Base-by-base conservation (phyloP, 1,139 yeast species). In the Sugiyamaella castrensis region DNA sequence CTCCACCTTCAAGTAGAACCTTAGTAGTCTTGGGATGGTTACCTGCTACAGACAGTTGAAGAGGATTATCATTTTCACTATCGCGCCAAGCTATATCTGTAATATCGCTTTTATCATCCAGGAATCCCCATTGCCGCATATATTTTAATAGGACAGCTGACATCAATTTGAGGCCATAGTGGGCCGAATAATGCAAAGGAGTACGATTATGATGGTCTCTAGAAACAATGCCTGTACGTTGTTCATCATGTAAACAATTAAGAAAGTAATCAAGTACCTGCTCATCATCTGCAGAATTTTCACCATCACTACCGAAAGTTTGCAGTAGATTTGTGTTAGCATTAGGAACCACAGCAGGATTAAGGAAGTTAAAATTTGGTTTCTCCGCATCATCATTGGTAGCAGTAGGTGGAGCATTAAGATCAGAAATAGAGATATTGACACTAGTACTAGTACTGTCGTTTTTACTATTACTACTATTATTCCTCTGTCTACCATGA, bases 171-270 rank as follows among this genome's bases (percentile, higher is more conserved):
- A 91, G 73, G 0, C 98, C 98, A 64, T 83, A 88, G 61, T 87
- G 95, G 1, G 95, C 84, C 12, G 96, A 82, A 66, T 91, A 91
- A 68, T 92, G 98, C 50, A 92, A 71, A 0, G 98, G 96, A 0
- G 96, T 85, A 55, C 97, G 77, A 51, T 74, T 74, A 62, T 88
- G 87, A 53, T 80, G 82, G 64, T 92, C 98, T 42, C 77, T 76
- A 38, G 83, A 81, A 47, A 81, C 69, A 40, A 89, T 71, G 1
- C 78, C 76, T 1, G 72, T 65, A 51, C 80, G 75, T 52, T 84
- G 74, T 56, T 73, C 72, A 11, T 75, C 73, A 8, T 80, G 80
- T 43, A 84, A 65, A 42, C 74, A 71, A 16, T 73, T 70, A 46
- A 87, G 71, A 34, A 86, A 72, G 56, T 79, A 77, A 5, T 70